Evolutionary conservation across 306 rosid genomes (phyloP).

Genomic region (Cicer bijugum): DNA sequence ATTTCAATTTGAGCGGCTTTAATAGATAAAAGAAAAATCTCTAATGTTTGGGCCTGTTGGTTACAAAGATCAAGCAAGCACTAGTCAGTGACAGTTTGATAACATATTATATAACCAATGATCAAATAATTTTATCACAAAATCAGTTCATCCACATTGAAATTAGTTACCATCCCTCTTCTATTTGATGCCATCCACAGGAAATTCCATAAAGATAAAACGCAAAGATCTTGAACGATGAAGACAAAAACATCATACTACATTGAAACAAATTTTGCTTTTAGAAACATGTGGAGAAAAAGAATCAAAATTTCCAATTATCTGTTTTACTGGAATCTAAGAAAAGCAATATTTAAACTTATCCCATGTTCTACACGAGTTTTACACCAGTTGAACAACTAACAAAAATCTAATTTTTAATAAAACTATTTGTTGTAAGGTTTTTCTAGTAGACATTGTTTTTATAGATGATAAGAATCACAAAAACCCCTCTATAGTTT

Average conservation of each 20-base stretch:
- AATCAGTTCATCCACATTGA: neutral
- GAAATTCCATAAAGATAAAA: neutral
- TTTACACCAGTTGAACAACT: neutral
- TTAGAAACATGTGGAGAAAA: neutral
- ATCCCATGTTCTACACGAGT: neutral
- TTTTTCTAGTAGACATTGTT: neutral
- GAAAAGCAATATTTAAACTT: neutral
- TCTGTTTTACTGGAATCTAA: neutral
- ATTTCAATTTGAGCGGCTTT: neutral
- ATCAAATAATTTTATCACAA: neutral
- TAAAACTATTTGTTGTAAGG: neutral
- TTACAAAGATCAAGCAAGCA: neutral
- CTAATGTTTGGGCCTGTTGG: neutral
- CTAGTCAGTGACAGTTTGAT: neutral
- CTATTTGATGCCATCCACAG: neutral
- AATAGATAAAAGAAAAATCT: neutral
- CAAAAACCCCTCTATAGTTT: constrained; percentile 12
- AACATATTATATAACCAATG: neutral
- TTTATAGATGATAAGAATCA: neutral
- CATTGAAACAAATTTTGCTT: neutral
- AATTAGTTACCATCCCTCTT: neutral
- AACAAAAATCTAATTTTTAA: neutral
- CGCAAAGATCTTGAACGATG: neutral
- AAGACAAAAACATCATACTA: constrained; percentile 6
- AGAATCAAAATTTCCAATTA: neutral